Conservation (phyloP, 768 basidiomycete species). For the Lanmaoa pseudosensibilis region DNA sequence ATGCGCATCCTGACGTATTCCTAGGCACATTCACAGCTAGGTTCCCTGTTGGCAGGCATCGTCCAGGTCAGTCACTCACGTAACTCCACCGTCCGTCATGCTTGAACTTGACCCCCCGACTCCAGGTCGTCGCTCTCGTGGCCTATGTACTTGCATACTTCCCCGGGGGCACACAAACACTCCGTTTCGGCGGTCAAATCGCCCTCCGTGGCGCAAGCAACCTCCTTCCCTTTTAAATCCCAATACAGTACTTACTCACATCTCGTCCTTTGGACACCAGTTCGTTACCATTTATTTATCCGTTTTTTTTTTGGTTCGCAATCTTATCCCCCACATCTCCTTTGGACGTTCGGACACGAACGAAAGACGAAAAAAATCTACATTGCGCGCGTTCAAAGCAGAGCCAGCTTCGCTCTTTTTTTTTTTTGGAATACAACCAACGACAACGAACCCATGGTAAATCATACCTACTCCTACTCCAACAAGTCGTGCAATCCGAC, state of each 20-base stretch:
- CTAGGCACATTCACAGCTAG: slow-evolving; percentile 81
- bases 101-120: background rate
- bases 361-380: background rate
- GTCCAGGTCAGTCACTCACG: slow-evolving; percentile 57
- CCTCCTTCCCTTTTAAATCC: slow-evolving; percentile 68
- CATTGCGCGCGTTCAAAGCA: background rate
- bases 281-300: slow-evolving; percentile 8
- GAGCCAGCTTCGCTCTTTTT: background rate
- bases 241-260: background rate
- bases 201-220: slow-evolving; percentile 83
- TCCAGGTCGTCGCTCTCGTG: slow-evolving; percentile 76
- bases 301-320: slow-evolving; percentile 2
- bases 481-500: slow-evolving; percentile 52
- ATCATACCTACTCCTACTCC: slow-evolving; percentile 22
- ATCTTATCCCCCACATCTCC: background rate
- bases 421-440: slow-evolving; percentile 1
- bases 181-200: slow-evolving; percentile 76
- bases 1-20: background rate
- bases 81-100: background rate
- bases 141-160: slow-evolving; percentile 94
- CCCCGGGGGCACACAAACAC: slow-evolving; percentile 82
- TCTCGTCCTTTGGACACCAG: background rate
- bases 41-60: slow-evolving; percentile 78
- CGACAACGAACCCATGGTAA: background rate
- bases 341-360: background rate